Evolutionary conservation across 164 flowering plant species (phyloP), one percentile per base, ranked within the genome.

Genomic region (Platanus orientalis): DNA sequence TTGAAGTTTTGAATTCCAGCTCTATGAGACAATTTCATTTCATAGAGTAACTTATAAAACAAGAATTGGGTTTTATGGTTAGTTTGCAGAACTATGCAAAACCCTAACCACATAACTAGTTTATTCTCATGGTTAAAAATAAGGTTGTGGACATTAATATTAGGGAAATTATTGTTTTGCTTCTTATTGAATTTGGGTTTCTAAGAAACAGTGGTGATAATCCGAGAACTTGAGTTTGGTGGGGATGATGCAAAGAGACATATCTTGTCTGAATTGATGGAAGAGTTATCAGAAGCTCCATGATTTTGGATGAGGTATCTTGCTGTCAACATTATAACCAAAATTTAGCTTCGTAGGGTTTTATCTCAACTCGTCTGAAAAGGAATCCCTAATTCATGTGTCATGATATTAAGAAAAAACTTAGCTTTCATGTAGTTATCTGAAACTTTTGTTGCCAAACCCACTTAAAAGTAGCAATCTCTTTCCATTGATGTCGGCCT

Each of bases 391-490:
- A 2, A 63, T 40, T 20, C 27, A 6, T 27, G 52, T 74, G 63
- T 55, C 72, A 58, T 28, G 45, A 62, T 62, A 27, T n/a, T 14
- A 60, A n/a, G 60, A 63, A 59, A 60, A 69, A 0, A 75, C 73
- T 42, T 61, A 65, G 60, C 70, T 75, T 73, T 73, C 78, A 61
- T 71, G 54, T 69, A 28, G 55, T 61, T 63, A 54, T 66, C 61
- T 60, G 26, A 47, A 61, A 44, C 60, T 53, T 28, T 42, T 69
- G 12, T 53, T 60, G 58, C 36, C 61, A 48, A 45, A 48, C 61
- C 42, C 66, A 61, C 66, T 61, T 55, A 61, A 65, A 64, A 44
- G 55, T 57, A 47, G 71, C 57, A 60, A 13, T 59, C 52, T 17
- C 45, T 19, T 57, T 23, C 40, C 14, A 42, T 49, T 55, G 26